These are phyloP conservation scores for Periglandula ipomoeae DNA, from an alignment of 2,329 filamentous ascomycete genomes.

Conservation along the genomic window DNA sequence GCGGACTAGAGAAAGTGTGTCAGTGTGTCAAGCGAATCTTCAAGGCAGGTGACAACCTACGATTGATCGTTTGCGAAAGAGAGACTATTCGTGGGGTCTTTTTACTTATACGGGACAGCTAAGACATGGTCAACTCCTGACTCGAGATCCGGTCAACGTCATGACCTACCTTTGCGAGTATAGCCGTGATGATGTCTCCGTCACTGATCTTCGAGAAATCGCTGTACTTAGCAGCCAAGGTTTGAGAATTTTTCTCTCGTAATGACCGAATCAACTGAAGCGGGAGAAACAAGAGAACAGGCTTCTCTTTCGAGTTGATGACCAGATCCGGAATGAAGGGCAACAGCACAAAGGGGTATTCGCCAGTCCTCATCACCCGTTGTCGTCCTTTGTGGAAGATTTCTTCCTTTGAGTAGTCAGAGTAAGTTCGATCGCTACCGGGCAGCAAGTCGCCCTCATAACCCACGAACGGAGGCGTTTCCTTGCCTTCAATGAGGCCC, in stretches of 20 bases:
- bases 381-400: not conserved
- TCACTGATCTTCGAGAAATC: slow-evolving; percentile 6
- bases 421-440: not conserved
- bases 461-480: slow-evolving; percentile 2
- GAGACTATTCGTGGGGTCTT: not conserved
- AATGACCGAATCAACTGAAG: not conserved
- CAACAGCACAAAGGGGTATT: slow-evolving; percentile 1
- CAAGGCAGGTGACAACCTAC: no score
- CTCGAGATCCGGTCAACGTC: no score
- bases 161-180: slow-evolving; percentile 7
- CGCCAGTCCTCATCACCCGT: not conserved
- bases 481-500: not conserved
- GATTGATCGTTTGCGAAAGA: slow-evolving; percentile 3
- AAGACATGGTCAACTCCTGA: not conserved
- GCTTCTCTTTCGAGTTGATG: slow-evolving; percentile 1
- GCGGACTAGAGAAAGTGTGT: no score
- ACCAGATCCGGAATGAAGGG: not conserved
- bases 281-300: slow-evolving; percentile 1
- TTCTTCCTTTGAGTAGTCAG: not conserved
- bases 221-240: not conserved
- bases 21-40: no score
- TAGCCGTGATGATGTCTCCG: slow-evolving; percentile 8
- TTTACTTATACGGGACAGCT: slow-evolving; percentile 3
- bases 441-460: slow-evolving; percentile 6
- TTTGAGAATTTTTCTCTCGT: not conserved